Percentiles rank a stretch among this genome's conserved stretches.
These are phyloP conservation scores for Epichloe brachyelytri DNA, from an alignment of 2,329 filamentous ascomycete species.

Conservation along the genomic window DNA sequence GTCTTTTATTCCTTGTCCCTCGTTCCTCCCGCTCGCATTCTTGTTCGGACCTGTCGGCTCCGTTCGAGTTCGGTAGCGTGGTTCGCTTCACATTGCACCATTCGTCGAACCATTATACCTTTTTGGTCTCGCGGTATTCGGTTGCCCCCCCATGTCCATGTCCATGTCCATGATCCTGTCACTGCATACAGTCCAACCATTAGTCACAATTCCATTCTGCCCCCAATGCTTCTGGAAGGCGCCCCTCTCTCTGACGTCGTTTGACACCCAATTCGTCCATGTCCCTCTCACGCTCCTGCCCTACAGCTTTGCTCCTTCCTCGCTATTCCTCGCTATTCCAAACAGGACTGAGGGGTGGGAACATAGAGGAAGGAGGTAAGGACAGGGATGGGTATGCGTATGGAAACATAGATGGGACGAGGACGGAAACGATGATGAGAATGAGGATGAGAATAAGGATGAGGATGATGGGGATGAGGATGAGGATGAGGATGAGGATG, in stretches of 20 bases:
- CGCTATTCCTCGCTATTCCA: conserved; percentile 1
- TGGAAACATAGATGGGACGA: too few relatives aligned
- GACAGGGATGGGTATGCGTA: background rate
- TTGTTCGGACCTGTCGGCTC: background rate
- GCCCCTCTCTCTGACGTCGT: background rate
- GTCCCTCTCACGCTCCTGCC: background rate
- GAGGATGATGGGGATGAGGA: background rate
- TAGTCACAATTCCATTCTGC: conserved; percentile 9
- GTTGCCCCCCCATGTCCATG: background rate
- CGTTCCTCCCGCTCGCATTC: background rate
- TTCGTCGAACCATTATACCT: background rate
- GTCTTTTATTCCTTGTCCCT: background rate
- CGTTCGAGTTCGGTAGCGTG: background rate
- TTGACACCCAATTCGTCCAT: background rate
- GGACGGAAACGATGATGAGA: too few relatives aligned
- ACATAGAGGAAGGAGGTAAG: background rate
- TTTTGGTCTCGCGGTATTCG: background rate
- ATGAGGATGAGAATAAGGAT: too few relatives aligned
- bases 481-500: background rate
- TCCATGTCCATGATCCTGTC: conserved; percentile 1
- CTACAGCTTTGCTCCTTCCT: conserved; percentile 6
- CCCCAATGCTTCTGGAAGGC: conserved; percentile 6
- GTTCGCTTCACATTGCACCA: background rate
- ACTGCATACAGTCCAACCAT: conserved; percentile 8
- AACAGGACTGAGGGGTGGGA: background rate